Conservation (phyloP, 2,329 filamentous ascomycete species). For the Purpureocillium lavendulum region DNA sequence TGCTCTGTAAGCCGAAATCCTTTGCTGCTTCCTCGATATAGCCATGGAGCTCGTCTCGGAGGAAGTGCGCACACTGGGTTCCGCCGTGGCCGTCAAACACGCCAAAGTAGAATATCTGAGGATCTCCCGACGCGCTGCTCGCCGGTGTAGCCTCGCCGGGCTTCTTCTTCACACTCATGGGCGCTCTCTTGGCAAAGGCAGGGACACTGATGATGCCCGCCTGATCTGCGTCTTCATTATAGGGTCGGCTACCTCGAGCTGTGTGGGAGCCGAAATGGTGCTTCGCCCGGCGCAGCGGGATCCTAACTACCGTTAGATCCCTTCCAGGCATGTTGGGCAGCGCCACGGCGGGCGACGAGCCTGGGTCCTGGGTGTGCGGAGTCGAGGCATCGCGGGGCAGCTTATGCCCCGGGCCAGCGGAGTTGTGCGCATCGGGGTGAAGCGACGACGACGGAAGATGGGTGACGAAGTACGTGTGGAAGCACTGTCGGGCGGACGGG, state of each 20-base stretch:
- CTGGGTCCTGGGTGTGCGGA: constrained; percentile 56
- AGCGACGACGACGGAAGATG: constrained; percentile 89
- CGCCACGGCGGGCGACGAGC: constrained; percentile 49
- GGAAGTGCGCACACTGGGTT: constrained; percentile 76
- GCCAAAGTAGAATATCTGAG: constrained; percentile 95
- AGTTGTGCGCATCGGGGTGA: constrained; percentile 70
- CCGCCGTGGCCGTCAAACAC: constrained; percentile 97
- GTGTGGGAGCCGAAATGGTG: constrained; percentile 85
- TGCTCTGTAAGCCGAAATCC: constrained; percentile 72
- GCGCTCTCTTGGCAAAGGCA: constrained; percentile 79
- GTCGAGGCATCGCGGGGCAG: constrained; percentile 77
- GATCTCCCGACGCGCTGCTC: constrained; percentile 75
- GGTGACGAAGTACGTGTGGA: constrained; percentile 97
- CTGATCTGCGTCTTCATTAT: constrained; percentile 92
- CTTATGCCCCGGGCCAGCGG: constrained; percentile 66
- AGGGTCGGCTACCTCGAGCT: constrained; percentile 71
- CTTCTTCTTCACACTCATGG: constrained; percentile 50
- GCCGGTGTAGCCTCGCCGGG: constrained; percentile 58
- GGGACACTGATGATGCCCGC: constrained; percentile 90
- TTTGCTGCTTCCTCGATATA: constrained; percentile 79
- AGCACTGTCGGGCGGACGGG: constrained; percentile 37
- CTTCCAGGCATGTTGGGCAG: constrained; percentile 52
- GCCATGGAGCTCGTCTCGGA: constrained; percentile 74
- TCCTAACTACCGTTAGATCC: constrained; percentile 89
- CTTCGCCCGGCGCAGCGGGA: constrained; percentile 86